These are phyloP conservation scores for Leishmania braziliensis DNA, from an alignment of 208 protist genomes.

Conservation along the genomic window DNA sequence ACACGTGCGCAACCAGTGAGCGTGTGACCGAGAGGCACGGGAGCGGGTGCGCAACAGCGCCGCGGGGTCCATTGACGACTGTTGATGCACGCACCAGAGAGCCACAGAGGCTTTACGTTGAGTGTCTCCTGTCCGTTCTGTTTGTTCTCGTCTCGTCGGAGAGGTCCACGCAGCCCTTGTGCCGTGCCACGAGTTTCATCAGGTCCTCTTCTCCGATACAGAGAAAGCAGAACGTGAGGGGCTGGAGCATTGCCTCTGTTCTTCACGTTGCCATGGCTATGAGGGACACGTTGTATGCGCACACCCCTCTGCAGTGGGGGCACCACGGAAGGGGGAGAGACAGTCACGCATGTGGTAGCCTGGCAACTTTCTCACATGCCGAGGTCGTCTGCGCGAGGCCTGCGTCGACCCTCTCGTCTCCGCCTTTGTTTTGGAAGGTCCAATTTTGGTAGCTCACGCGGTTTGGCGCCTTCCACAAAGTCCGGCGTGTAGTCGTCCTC, in stretches of 20 bases:
- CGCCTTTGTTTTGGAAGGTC: conserved; percentile 34
- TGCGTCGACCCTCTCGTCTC: conserved; percentile 56
- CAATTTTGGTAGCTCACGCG: conserved; percentile 53
- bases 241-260: background rate
- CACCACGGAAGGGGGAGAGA: background rate
- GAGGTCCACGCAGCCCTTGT: background rate
- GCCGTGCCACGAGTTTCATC: background rate
- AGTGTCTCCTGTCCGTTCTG: background rate
- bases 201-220: background rate
- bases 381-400: conserved; percentile 64
- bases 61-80: background rate
- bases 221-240: background rate
- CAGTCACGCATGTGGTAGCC: background rate
- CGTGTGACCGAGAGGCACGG: background rate
- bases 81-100: background rate
- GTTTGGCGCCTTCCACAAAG: conserved; percentile 58
- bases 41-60: background rate
- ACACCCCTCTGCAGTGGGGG: background rate
- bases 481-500: conserved; percentile 68
- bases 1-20: background rate
- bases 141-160: background rate
- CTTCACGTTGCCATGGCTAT: background rate
- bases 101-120: background rate
- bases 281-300: background rate
- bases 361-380: conserved; percentile 17